Base-by-base conservation (phyloP, 495 filamentous ascomycete species). In the Podospora pseudoanserina region DNA sequence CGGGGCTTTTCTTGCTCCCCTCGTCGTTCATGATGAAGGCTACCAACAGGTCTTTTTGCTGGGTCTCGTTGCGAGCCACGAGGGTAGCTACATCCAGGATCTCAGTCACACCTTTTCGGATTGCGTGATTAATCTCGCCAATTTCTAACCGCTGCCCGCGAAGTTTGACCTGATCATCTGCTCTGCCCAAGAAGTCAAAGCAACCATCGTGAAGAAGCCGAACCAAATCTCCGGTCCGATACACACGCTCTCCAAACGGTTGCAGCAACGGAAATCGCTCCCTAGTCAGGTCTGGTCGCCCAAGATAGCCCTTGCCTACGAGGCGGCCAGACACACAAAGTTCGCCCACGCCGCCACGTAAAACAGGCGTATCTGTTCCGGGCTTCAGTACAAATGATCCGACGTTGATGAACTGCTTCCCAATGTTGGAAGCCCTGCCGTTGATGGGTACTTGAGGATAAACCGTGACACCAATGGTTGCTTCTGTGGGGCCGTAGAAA, bases 261-360 rank as follows among this genome's bases (percentile, higher is more conserved):
- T 79, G 56, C 4, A 92, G 73, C 0, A 75, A 80, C 0, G 88
- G 89, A 69, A 92, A 92, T 49, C 83, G 81, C 67, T 91, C 85
- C 2, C 75, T 59, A 0, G 90, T 92, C 28, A 92, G 80, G 34
- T 92, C 87, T 3, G 87, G 83, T 4, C 92, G 84, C 56, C 94
- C 94, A 54, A 95, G 82, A 71, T 97, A 97, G 0, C 93, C 94
- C 71, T 90, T 92, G 6, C 90, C 94, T 39, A 97, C 92, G 5
- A 97, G 82, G 67, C 88, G 90, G 0, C 94, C 94, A 5, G 90
- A 91, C 34, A 97, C 88, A 72, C 92, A 96, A 5, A 97, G 86
- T 74, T 97, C 94, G 23, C 94, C 94, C 39, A 94, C 82, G 7
- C 86, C 89, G 5, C 94, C 93, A n/a, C 88, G 84, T 5, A 94